Conservation (phyloP, 768 basidiomycete genomes). For the Lentinula boryana region DNA sequence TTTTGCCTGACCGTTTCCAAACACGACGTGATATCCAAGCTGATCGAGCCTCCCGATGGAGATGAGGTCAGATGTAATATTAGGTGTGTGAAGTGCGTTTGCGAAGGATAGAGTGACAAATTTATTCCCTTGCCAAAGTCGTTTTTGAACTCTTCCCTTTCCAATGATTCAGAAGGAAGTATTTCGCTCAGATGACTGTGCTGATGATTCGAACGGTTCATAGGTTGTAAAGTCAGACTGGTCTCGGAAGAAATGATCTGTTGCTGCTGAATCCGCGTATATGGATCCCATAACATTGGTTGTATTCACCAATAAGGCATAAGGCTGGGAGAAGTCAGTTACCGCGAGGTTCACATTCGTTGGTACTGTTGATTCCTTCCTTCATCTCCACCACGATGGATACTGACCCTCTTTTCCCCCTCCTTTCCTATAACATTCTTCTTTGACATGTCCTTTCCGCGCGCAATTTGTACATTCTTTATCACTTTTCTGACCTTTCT, state of each 20-base stretch:
- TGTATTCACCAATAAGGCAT: neutral
- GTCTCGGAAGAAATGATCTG: neutral
- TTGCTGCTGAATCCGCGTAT: neutral
- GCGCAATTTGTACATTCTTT: neutral
- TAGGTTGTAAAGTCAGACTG: neutral
- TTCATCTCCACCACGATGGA: neutral
- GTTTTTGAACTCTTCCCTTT: too few species aligned
- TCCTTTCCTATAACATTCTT: neutral
- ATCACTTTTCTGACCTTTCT: neutral
- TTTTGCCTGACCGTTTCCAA: conserved; percentile 1
- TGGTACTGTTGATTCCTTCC: neutral
- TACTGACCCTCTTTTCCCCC: neutral
- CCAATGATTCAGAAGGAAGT: neutral
- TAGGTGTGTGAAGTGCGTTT: neutral
- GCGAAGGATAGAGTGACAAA: neutral
- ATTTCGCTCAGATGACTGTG: neutral
- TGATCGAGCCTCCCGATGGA: conserved; percentile 13
- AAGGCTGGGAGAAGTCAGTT: neutral
- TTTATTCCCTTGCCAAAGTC: too few species aligned
- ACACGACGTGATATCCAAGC: conserved; percentile 9
- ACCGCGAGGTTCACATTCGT: neutral
- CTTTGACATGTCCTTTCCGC: neutral
- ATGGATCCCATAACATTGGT: neutral
- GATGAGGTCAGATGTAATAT: neutral
- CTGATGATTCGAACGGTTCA: neutral